Evolutionary conservation across 2,329 filamentous ascomycete genomes (phyloP), one percentile per base, ranked within the genome.

Genomic region (Aspergillus neoniger): DNA sequence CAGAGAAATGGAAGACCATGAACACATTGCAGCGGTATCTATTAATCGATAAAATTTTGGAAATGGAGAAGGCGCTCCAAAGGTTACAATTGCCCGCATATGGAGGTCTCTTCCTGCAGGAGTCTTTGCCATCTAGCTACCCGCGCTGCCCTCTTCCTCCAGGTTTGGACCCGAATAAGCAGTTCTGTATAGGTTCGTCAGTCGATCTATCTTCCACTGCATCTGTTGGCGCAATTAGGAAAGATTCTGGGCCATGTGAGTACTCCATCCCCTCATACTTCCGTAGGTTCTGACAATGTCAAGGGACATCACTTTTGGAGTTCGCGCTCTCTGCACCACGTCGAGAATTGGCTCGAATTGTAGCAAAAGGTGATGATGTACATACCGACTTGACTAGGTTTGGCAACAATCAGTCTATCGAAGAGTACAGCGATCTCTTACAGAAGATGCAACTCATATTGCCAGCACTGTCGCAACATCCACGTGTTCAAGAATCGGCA

Each of bases 61-160:
- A 72, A 55, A 55, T 74, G n/a, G 69, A 69, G 54, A 67, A 59
- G 25, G 63, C 65, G 47, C 69, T 70, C 36, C 53, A 30, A 2
- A 41, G 64, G 25, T 28, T 72, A 64, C 39, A 67, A 15, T 75
- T 77, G 55, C 72, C 74, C 39, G 74, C 69, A 0, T 77, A 74
- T 59, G 74, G 75, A 5, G 74, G 71, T 62, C 66, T 77, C 14
- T 71, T 62, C 51, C 57, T 69, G 9, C 65, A 57, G 10, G 58
- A 66, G 4, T 62, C 49, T 8, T 15, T 67, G 28, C 62, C 63
- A 9, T 2, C 41, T 48, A 41, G 9, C 17, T 63, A 43, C 57
- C 30, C 17, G 10, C 47, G 49, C 38, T 62, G 43, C 57, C 48
- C 44, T 38, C 58, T 70, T 6, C 55, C 61, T 3, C 2, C 41